Percentiles rank a stretch among this genome's conserved stretches.
These are phyloP conservation scores for Gaillardinia entomophila DNA, from an alignment of 805 yeast genomes.

Conservation along the genomic window DNA sequence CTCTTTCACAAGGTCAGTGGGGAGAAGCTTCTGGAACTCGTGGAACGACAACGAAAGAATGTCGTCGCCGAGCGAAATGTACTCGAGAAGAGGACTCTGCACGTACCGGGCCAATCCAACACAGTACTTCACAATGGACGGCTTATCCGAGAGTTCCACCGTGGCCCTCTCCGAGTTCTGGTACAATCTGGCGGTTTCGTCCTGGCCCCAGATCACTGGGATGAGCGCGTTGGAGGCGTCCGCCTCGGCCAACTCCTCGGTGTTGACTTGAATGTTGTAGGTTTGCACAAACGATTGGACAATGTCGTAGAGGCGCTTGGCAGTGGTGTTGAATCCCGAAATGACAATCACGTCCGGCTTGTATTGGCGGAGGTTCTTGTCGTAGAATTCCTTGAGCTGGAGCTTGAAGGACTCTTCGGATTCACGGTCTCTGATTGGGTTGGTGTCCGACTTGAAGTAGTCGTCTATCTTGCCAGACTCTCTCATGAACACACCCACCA, in stretches of 20 bases:
- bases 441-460: slow-evolving; percentile 70
- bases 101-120: slow-evolving; percentile 86
- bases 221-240: slow-evolving; percentile 45
- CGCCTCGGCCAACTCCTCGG: slow-evolving; percentile 35
- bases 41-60: slow-evolving; percentile 62
- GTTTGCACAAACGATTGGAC: slow-evolving; percentile 51
- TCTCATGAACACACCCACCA: slow-evolving; percentile 72
- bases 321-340: slow-evolving; percentile 77
- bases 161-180: slow-evolving; percentile 74
- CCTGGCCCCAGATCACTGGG: slow-evolving; percentile 77
- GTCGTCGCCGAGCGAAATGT: slow-evolving; percentile 73
- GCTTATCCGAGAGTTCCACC: slow-evolving; percentile 77
- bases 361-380: slow-evolving; percentile 45
- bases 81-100: slow-evolving; percentile 91
- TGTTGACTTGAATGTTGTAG: slow-evolving; percentile 48
- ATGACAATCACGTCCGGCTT: slow-evolving; percentile 86
- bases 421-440: slow-evolving; percentile 47
- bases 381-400: slow-evolving; percentile 63
- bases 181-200: slow-evolving; percentile 86
- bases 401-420: slow-evolving; percentile 44
- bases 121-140: slow-evolving; percentile 75
- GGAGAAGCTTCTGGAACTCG: slow-evolving; percentile 66
- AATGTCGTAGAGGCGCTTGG: slow-evolving; percentile 55
- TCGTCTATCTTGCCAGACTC: slow-evolving; percentile 77
- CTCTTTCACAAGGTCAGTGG: slow-evolving; percentile 55